These are phyloP conservation scores for Lepidium didymum DNA, from an alignment of 345 rosid species.

Conservation along the genomic window DNA sequence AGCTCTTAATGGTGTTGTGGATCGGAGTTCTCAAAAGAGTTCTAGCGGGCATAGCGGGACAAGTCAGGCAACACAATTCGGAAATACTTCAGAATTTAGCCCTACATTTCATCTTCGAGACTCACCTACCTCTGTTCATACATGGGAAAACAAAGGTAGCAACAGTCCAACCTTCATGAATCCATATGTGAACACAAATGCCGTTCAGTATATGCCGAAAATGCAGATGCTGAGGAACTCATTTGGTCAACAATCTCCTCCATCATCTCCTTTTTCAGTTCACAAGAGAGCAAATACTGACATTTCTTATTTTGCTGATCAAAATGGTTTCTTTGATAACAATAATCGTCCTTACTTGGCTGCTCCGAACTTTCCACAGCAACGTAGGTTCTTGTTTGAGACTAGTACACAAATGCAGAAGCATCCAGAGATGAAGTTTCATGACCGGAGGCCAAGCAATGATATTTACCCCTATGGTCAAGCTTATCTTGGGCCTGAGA, in stretches of 20 bases:
- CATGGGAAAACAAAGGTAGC: conserved; percentile 42
- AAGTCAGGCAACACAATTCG: conserved; percentile 40
- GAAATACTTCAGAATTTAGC: conserved; percentile 44
- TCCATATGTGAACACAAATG: conserved; percentile 23
- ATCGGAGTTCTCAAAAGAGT: conserved; percentile 44
- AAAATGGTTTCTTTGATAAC: conserved; percentile 27
- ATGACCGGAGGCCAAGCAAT: conserved; percentile 39
- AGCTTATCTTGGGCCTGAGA: conserved; percentile 24
- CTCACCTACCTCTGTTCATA: conserved; percentile 38
- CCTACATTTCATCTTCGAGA: conserved; percentile 37
- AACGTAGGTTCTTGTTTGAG: conserved; percentile 28
- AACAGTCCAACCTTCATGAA: conserved; percentile 35
- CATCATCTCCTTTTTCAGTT: conserved; percentile 36
- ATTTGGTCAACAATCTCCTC: conserved; percentile 40
- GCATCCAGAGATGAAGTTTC: conserved; percentile 29
- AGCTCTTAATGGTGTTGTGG: conserved; percentile 65
- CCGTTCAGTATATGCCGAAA: conserved; percentile 29
- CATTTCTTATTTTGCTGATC: conserved; percentile 27
- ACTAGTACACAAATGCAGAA: conserved; percentile 32
- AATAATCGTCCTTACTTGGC: conserved; percentile 26
- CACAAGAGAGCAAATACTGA: conserved; percentile 38
- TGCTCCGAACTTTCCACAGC: conserved; percentile 31
- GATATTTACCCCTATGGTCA: conserved; percentile 30
- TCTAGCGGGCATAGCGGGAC: conserved; percentile 42
- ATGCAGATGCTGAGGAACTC: conserved; percentile 29